Evolutionary conservation across 164 flowering plant species (phyloP), one percentile per base, ranked within the genome.

Genomic region (Sextonia rubra): DNA sequence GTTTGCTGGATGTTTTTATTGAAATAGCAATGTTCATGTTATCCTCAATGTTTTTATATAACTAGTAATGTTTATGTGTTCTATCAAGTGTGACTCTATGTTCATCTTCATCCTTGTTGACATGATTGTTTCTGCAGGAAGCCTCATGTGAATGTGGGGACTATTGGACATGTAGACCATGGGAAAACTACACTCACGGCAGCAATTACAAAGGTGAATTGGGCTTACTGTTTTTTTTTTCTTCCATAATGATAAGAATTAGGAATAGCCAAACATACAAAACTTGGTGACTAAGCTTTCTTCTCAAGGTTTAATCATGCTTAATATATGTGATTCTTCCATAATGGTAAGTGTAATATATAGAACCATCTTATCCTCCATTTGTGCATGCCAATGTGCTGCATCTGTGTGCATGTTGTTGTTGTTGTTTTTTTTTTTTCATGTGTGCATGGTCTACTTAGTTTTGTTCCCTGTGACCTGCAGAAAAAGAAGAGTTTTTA

Each of bases 151-250:
- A 94, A 94, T 81, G 93, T 94, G 25, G 98, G 99, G 69, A 94
- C 99, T 58, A 90, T 94, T 87, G 97, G 99, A 29, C 98, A 94
- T 71, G 99, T 94, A 79, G 99, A 94, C 83, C 99, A 94, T 78
- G 99, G 99, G 76, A 94, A 94, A 84, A 92, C 99, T 60, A 94
- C 99, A 15, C 73, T 94, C 29, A 94, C 99, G 71, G 99, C 99
- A 15, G 98, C 98, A 62, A 94, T 94, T 66, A 94, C 99, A 47
- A 94, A 85, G 98, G 98, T 9, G 22, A 66, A 48, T 75, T n/a
- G 37, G 23, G 8, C 15, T 65, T 66, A 29, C 1, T 25, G 30
- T 14, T 11, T 25, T 62, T 62, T 62, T 62, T 8, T 58, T 20
- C 8, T 58, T 58, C 61, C 24, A 58, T 58, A 58, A 37, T 37